phyloP scores from a whole-genome alignment of 177 flowering plant genomes.

The Vitis hybrid region DNA sequence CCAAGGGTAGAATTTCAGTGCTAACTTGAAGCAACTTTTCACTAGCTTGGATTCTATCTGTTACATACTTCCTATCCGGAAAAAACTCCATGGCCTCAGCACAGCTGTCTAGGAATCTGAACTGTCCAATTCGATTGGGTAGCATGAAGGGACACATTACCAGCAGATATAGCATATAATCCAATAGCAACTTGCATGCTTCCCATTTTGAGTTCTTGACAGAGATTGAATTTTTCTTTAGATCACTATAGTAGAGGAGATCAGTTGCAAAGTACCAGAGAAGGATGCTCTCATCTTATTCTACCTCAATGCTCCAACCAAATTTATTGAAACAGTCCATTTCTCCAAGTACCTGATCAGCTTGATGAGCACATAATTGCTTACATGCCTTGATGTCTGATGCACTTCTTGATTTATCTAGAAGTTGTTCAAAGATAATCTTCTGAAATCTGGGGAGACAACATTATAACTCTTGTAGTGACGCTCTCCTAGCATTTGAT shows the following conservation, averaged over 20 bases:
- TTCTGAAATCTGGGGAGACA: background rate
- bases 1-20: too few species aligned
- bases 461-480: background rate
- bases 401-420: background rate
- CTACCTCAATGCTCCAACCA: constrained; percentile 15
- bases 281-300: constrained; percentile 30
- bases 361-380: background rate
- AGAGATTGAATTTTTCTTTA: background rate
- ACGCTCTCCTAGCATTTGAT: constrained; percentile 2
- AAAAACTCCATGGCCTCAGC: too few species aligned
- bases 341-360: background rate
- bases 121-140: too few species aligned
- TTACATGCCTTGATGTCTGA: background rate
- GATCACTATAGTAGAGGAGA: constrained; percentile 12
- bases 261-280: constrained; percentile 45
- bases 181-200: constrained; percentile 22
- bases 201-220: background rate
- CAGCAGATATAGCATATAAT: constrained; percentile 34
- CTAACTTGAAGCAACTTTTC: too few species aligned
- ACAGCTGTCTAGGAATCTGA: too few species aligned
- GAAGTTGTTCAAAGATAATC: constrained; percentile 12
- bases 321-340: background rate
- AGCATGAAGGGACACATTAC: constrained; percentile 10
- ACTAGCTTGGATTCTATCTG: too few species aligned
- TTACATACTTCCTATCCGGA: too few species aligned